Percentiles rank a stretch among this genome's conserved stretches.
Conservation (phyloP, 1,284 basidiomycete species). For the Boletus sp. region DNA sequence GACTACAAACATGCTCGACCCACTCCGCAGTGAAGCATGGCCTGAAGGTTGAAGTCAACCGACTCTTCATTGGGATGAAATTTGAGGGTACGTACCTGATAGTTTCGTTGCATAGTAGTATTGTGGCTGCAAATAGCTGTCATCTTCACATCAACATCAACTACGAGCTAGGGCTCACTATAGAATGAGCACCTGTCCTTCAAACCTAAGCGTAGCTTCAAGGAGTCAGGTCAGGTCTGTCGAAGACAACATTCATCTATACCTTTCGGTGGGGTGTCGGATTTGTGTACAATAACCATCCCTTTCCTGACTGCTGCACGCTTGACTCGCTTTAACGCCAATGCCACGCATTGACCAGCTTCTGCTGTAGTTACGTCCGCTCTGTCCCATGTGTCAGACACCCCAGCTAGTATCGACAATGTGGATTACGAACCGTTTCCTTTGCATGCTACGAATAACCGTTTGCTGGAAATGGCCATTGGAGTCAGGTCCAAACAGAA, state of each 20-base stretch:
- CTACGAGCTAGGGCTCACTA: slow-evolving; percentile 50
- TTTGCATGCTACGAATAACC: slow-evolving; percentile 87
- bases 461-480: slow-evolving; percentile 87
- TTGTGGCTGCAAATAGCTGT: slow-evolving; percentile 62
- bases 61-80: neutral
- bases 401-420: neutral
- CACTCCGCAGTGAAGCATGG: slow-evolving; percentile 83
- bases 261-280: slow-evolving; percentile 75
- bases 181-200: slow-evolving; percentile 81
- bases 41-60: slow-evolving; percentile 40
- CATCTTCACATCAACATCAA: slow-evolving; percentile 11
- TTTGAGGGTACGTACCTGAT: slow-evolving; percentile 55
- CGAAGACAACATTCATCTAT: slow-evolving; percentile 1
- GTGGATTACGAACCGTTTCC: slow-evolving; percentile 63
- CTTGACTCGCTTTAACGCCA: slow-evolving; percentile 89
- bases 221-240: slow-evolving; percentile 1
- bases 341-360: slow-evolving; percentile 92
- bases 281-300: slow-evolving; percentile 86
- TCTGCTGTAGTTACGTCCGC: slow-evolving; percentile 82
- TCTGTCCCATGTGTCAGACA: slow-evolving; percentile 36
- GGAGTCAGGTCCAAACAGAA: slow-evolving; percentile 89
- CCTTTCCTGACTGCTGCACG: slow-evolving; percentile 86
- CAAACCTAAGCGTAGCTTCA: slow-evolving; percentile 71
- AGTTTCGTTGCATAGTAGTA: slow-evolving; percentile 86
- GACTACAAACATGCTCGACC: slow-evolving; percentile 23